Base-by-base conservation (phyloP, 177 flowering plant species). In the Telopea speciosissima region DNA sequence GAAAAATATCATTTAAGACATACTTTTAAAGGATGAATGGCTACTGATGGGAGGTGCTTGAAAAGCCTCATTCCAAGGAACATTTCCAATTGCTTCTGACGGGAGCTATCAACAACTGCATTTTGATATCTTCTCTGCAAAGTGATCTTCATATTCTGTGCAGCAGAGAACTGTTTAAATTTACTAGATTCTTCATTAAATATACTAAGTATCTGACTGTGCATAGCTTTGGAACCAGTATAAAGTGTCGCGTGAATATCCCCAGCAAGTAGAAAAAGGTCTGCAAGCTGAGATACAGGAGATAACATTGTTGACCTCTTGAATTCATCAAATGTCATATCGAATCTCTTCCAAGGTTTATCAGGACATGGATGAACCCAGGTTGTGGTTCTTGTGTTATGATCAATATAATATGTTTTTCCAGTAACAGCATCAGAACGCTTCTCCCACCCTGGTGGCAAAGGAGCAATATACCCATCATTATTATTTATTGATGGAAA, bases 141-240 rank as follows among this genome's bases (percentile, higher is more conserved):
- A 60, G 95, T 96, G 74, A 96, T 96, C 78, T 83, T 85, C 85
- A 96, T 52, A 83, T 96, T 96, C 78, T 96, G 93, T 65, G 99
- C 99, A 66, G 83, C 98, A 73, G 98, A 89, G 72, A 93, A 93
- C 82, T 91, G 96, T 66, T 91, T 96, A 74, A 86, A 91, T 72
- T 88, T 93, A 24, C 95, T 96, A 61, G 87, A 76, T 76, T 96
- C 99, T 67, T 93, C 99, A 78, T 63, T 91, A 75, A 96, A 96
- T 78, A 96, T 96, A 84, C 77, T 87, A 33, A 96, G 96, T 70
- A 96, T 93, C 78, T 93, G 95, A 79, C 99, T 96, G 72, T 96
- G 99, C 99, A 96, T 96, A 23, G 99, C 99, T 80, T 90, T 90
- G 28, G 99, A 96, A 63, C 99, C 99, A 70, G 99, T 96, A 80